Percentiles rank a stretch among this genome's conserved stretches.
phyloP scores from a whole-genome alignment of 441 rosid species.

The Biscutella laevigata region DNA sequence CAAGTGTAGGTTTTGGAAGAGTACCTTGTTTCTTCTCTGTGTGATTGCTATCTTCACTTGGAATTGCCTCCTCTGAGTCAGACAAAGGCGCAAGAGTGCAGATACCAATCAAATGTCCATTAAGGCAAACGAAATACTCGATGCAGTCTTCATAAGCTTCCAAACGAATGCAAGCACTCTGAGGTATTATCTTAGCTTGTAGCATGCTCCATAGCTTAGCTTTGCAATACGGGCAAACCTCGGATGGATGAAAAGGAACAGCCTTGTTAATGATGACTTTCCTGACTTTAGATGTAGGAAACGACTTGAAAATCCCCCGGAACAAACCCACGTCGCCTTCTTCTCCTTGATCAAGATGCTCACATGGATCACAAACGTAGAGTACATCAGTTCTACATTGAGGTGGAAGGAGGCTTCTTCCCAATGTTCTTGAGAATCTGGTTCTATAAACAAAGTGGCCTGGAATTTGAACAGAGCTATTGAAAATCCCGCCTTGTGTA shows the following conservation, averaged over 20 bases:
- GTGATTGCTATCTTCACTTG: slow-evolving; percentile 33
- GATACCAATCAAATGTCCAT: slow-evolving; percentile 87
- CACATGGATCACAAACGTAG: slow-evolving; percentile 95
- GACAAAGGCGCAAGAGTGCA: slow-evolving; percentile 90
- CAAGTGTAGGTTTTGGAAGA: background rate
- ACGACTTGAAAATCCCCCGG: slow-evolving; percentile 91
- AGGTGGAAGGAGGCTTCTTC: slow-evolving; percentile 87
- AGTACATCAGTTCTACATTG: slow-evolving; percentile 85
- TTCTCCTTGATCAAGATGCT: slow-evolving; percentile 97
- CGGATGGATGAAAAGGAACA: slow-evolving; percentile 80
- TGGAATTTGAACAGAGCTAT: slow-evolving; percentile 53
- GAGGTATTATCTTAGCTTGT: slow-evolving; percentile 90
- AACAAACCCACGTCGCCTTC: slow-evolving; percentile 96
- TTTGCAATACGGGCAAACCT: slow-evolving; percentile 88
- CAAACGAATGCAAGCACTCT: slow-evolving; percentile 82
- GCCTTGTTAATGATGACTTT: slow-evolving; percentile 59
- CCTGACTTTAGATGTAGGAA: slow-evolving; percentile 62
- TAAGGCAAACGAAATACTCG: slow-evolving; percentile 87
- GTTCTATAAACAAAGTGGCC: slow-evolving; percentile 91
- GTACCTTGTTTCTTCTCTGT: slow-evolving; percentile 28
- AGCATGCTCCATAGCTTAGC: slow-evolving; percentile 92
- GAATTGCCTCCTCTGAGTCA: slow-evolving; percentile 77
- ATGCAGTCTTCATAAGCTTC: slow-evolving; percentile 86
- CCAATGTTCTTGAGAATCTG: slow-evolving; percentile 87
- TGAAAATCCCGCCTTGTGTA: slow-evolving; percentile 62